Percentiles rank a stretch among this genome's conserved stretches.
These are phyloP conservation scores for Gnomoniopsis smithogilvyi DNA, from an alignment of 2,329 filamentous ascomycete species.

Conservation along the genomic window DNA sequence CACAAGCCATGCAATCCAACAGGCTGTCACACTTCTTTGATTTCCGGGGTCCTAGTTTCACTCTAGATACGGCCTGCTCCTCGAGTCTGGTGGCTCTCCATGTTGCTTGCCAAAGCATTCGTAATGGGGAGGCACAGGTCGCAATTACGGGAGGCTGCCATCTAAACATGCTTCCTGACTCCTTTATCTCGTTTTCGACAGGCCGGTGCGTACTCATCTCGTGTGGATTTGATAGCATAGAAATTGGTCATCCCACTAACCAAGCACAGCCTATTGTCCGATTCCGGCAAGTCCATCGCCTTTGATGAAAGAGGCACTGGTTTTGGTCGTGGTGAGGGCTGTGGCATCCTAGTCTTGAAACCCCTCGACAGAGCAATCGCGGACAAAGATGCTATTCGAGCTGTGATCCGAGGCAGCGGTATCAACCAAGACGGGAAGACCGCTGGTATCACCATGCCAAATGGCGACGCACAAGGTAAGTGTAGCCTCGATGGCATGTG, in stretches of 20 bases:
- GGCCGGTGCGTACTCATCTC: slow-evolving; percentile 33
- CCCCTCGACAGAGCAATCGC: slow-evolving; percentile 18
- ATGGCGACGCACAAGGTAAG: slow-evolving; percentile 43
- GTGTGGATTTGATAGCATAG: not conserved
- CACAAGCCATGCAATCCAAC: slow-evolving; percentile 51
- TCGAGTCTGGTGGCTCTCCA: slow-evolving; percentile 49
- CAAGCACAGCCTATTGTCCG: slow-evolving; percentile 41
- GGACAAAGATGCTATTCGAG: slow-evolving; percentile 49
- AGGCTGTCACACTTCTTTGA: slow-evolving; percentile 55
- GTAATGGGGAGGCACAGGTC: slow-evolving; percentile 40
- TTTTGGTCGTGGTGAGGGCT: slow-evolving; percentile 60
- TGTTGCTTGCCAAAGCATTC: slow-evolving; percentile 46
- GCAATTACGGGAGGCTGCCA: slow-evolving; percentile 47
- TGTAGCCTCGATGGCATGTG: not conserved
- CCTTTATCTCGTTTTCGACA: slow-evolving; percentile 33
- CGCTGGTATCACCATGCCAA: slow-evolving; percentile 56
- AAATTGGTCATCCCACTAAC: not conserved
- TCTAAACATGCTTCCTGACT: slow-evolving; percentile 45
- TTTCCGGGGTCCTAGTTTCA: slow-evolving; percentile 49
- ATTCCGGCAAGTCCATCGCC: slow-evolving; percentile 48
- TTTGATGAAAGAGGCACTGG: slow-evolving; percentile 52
- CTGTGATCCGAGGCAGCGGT: slow-evolving; percentile 47
- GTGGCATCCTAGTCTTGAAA: slow-evolving; percentile 54
- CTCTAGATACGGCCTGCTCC: slow-evolving; percentile 51
- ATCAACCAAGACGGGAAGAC: slow-evolving; percentile 56